These are phyloP conservation scores for Fusarium haematococcum DNA, from an alignment of 2,329 filamentous ascomycete species.

Conservation along the genomic window DNA sequence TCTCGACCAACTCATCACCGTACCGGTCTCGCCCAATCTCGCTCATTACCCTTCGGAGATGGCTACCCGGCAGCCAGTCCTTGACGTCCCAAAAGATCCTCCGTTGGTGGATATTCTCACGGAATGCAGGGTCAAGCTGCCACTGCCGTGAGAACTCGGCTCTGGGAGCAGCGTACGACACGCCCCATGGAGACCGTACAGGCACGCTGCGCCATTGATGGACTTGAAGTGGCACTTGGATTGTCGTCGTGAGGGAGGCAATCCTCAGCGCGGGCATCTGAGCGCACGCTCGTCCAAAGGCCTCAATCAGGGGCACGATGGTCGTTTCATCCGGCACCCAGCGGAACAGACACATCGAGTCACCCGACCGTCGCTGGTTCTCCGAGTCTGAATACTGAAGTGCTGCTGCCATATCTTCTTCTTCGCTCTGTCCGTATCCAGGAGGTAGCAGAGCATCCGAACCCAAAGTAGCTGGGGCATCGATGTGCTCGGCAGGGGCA, in stretches of 20 bases:
- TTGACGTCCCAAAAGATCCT: constrained; percentile 31
- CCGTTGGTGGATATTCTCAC: constrained; percentile 18
- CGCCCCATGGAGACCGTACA: constrained; percentile 25
- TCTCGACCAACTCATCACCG: constrained; percentile 27
- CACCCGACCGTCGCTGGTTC: constrained; percentile 22
- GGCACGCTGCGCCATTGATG: constrained; percentile 17
- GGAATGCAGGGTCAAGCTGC: constrained; percentile 30
- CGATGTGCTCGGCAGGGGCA: constrained; percentile 16
- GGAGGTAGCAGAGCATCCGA: constrained; percentile 19
- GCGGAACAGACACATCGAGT: constrained; percentile 31
- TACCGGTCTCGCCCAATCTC: constrained; percentile 23
- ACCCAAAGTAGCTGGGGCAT: constrained; percentile 11
- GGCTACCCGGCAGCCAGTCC: constrained; percentile 20
- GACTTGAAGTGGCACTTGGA: constrained; percentile 22
- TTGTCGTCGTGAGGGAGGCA: constrained; percentile 26
- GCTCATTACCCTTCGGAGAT: constrained; percentile 12
- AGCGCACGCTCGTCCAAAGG: constrained; percentile 28
- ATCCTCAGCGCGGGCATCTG: constrained; percentile 27
- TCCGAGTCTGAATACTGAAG: constrained; percentile 26
- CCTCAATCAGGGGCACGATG: constrained; percentile 24
- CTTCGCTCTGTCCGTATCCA: constrained; percentile 26
- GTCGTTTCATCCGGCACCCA: constrained; percentile 28
- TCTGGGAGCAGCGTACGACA: constrained; percentile 25
- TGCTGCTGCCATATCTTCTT: constrained; percentile 20
- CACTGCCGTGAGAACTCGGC: constrained; percentile 22